Percentiles rank a stretch among this genome's conserved stretches.
phyloP scores from a whole-genome alignment of 2,329 filamentous ascomycete species.

The Verruconis gallopava region DNA sequence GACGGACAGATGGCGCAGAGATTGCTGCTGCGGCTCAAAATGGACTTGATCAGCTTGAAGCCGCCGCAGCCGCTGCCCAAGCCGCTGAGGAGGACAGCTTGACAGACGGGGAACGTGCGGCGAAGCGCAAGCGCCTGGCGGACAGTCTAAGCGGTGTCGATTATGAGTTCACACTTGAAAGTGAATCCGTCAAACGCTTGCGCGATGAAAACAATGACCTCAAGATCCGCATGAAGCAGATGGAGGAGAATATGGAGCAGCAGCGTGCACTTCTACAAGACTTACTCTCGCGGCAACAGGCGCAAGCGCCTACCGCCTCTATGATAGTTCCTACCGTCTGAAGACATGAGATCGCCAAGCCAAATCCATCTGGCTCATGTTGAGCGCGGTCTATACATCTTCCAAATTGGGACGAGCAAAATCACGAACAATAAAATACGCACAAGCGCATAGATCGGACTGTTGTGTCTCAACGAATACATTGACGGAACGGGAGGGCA shows the following conservation, averaged over 20 bases:
- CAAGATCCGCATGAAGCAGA: constrained; percentile 10
- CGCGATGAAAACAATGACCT: constrained; percentile 7
- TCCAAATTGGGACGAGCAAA: too few species aligned
- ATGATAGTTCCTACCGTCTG: constrained; percentile 6
- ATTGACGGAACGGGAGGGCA: too few species aligned
- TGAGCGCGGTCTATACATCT: too few species aligned
- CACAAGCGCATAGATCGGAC: too few species aligned
- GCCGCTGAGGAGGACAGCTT: constrained; percentile 2
- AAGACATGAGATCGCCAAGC: too few species aligned
- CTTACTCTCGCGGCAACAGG: constrained; percentile 4
- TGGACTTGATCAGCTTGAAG: constrained; percentile 3
- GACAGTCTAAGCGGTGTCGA: constrained; percentile 16
- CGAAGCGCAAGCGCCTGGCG: constrained; percentile 18
- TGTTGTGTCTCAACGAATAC: too few species aligned
- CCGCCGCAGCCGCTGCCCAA: constrained; percentile 4
- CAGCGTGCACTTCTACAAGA: constrained; percentile 6
- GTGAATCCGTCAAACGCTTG: constrained; percentile 2
- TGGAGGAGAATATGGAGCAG: constrained; percentile 6
- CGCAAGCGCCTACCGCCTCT: neutral
- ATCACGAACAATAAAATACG: too few species aligned
- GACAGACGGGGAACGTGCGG: constrained; percentile 5
- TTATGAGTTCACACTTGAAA: neutral
- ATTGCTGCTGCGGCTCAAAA: constrained; percentile 6
- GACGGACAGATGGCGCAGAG: constrained; percentile 13
- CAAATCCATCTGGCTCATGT: too few species aligned